These are phyloP conservation scores for Arthrinium puccinioides DNA, from an alignment of 2,329 filamentous ascomycete species.

Conservation along the genomic window DNA sequence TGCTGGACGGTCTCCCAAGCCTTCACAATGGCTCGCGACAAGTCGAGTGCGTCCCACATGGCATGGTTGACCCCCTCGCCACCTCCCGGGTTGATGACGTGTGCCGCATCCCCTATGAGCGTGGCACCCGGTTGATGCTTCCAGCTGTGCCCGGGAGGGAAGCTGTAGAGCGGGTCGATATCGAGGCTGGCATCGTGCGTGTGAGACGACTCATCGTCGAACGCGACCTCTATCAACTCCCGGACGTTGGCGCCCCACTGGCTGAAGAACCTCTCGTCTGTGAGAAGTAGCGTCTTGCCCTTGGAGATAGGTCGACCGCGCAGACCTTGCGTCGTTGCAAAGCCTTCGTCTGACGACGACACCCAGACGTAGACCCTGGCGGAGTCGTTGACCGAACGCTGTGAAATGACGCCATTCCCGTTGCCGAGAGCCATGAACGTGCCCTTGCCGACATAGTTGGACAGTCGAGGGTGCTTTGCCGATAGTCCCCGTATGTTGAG, in stretches of 20 bases:
- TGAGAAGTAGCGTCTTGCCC: no score
- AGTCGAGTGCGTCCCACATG: conserved; percentile 36
- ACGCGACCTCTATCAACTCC: no score
- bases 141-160: conserved; percentile 16
- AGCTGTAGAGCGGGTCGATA: conserved; percentile 16
- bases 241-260: no score
- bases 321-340: no score
- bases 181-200: no score
- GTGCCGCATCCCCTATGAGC: conserved; percentile 43
- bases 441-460: conserved; percentile 30
- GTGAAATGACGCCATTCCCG: conserved; percentile 20
- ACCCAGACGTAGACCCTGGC: conserved; percentile 17
- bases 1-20: no score
- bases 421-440: conserved; percentile 24
- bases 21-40: no score
- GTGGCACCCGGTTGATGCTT: conserved; percentile 30
- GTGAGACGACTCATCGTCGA: no score
- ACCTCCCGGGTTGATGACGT: conserved; percentile 39
- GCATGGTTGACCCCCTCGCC: conserved; percentile 43
- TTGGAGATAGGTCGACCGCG: no score
- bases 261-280: no score
- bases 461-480: conserved; percentile 27
- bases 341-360: no score
- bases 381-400: conserved; percentile 15
- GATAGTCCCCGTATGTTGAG: conserved; percentile 25